A percentile compares a stretch with the other conserved stretches of the same genome.
These are phyloP conservation scores for Porcisia deanei DNA, from an alignment of 208 protist species.

Conservation along the genomic window DNA sequence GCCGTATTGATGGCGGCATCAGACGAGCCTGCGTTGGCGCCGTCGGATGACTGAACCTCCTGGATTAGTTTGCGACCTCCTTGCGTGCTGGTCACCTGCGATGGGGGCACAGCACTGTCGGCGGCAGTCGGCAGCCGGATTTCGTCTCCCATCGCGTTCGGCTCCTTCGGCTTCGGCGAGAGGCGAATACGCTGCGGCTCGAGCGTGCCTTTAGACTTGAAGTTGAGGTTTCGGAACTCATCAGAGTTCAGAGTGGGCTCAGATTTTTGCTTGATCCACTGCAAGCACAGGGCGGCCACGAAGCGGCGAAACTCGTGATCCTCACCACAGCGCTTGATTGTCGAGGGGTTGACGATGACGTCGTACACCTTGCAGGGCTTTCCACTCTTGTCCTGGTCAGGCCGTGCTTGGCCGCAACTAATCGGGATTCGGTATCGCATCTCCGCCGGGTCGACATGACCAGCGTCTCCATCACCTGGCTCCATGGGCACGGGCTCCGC, in stretches of 20 bases:
- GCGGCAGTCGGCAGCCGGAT: constrained; percentile 67
- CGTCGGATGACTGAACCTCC: constrained; percentile 30
- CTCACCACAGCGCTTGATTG: constrained; percentile 60
- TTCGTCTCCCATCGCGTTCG: constrained; percentile 86
- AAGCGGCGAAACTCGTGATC: constrained; percentile 89
- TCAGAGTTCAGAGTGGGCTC: constrained; percentile 89
- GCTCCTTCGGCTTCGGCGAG: constrained; percentile 35
- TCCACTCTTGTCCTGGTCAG: constrained; percentile 83
- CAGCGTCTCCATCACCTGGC: constrained; percentile 11
- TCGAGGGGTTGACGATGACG: constrained; percentile 87
- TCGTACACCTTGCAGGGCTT: constrained; percentile 91
- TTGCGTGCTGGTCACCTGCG: constrained; percentile 42
- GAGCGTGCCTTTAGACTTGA: constrained; percentile 83
- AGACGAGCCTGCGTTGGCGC: background rate
- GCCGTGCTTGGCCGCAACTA: constrained; percentile 85
- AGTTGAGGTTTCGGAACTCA: constrained; percentile 87
- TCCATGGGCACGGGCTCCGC: constrained; percentile 87
- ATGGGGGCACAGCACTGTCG: constrained; percentile 43
- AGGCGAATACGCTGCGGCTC: constrained; percentile 90
- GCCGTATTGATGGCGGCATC: background rate
- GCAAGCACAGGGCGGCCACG: constrained; percentile 85
- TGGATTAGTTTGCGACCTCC: constrained; percentile 62
- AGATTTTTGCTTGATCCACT: constrained; percentile 91
- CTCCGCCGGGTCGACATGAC: constrained; percentile 36
- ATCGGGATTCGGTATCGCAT: constrained; percentile 85